Conservation (phyloP, 768 basidiomycete species). For the Tylopilus felleus region DNA sequence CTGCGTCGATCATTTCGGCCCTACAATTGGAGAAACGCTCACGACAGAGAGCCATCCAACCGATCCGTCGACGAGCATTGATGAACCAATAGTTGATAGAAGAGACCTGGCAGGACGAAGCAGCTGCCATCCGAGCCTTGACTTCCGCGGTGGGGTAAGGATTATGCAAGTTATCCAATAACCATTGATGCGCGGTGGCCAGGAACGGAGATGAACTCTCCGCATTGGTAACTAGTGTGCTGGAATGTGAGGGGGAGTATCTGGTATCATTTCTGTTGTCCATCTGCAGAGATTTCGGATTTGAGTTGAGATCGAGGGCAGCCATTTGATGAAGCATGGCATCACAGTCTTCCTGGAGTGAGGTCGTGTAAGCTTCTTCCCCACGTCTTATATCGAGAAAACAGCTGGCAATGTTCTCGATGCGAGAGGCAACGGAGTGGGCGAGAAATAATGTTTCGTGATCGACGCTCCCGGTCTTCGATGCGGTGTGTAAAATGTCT, state of each 20-base stretch:
- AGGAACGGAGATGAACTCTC: background rate
- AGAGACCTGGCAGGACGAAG: constrained; percentile 17
- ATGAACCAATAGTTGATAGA: constrained; percentile 48
- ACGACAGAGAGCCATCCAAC: constrained; percentile 46
- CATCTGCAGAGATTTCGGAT: background rate
- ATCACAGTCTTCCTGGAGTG: constrained; percentile 2
- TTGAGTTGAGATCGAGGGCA: background rate
- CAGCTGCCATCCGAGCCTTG: constrained; percentile 24
- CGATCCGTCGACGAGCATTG: constrained; percentile 46
- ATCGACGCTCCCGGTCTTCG: background rate
- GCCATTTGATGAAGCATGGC: constrained; percentile 4
- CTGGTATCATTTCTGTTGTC: too few species aligned
- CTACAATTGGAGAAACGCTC: constrained; percentile 24
- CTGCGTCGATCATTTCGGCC: constrained; percentile 28
- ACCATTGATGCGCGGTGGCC: constrained; percentile 37
- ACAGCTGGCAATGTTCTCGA: constrained; percentile 2
- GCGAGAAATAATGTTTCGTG: background rate
- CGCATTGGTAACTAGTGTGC: background rate
- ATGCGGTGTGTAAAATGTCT: background rate
- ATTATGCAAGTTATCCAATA: constrained; percentile 45
- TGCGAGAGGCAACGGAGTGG: background rate
- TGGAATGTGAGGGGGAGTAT: background rate
- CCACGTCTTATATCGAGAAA: background rate
- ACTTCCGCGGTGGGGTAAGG: constrained; percentile 44
- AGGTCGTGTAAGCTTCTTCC: background rate